phyloP scores from a whole-genome alignment of 179 eudicot genomes.

The Actinidia polygama region DNA sequence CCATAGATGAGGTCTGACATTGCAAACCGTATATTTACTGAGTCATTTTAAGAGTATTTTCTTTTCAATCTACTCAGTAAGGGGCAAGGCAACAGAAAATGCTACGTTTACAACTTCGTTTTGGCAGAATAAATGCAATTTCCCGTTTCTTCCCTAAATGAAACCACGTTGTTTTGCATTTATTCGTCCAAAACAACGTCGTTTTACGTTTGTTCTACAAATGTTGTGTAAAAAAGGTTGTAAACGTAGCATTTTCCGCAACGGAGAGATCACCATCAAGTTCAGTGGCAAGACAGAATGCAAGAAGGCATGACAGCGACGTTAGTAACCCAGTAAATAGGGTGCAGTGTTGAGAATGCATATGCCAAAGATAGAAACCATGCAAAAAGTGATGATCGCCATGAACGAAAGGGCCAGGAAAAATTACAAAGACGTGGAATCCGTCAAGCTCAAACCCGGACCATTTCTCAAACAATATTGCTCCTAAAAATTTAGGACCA shows the following conservation, averaged over 20 bases:
- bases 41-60: neutral
- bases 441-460: constrained; percentile 31
- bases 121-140: no score
- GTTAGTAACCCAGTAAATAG: constrained; percentile 7
- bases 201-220: no score
- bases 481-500: constrained; percentile 25
- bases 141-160: no score
- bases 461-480: constrained; percentile 22
- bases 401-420: constrained; percentile 25
- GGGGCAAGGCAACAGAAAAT: constrained; percentile 29
- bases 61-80: constrained; percentile 34
- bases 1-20: neutral
- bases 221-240: no score
- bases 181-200: no score
- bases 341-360: constrained; percentile 1
- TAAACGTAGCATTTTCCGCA: no score
- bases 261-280: constrained; percentile 28
- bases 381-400: constrained; percentile 16
- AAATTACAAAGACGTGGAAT: constrained; percentile 28
- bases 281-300: constrained; percentile 28
- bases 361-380: neutral
- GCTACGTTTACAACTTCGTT: no score
- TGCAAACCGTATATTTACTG: neutral
- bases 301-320: neutral
- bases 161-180: no score